phyloP scores from a whole-genome alignment of 2,329 filamentous ascomycete species.

The Fusarium virguliforme region DNA sequence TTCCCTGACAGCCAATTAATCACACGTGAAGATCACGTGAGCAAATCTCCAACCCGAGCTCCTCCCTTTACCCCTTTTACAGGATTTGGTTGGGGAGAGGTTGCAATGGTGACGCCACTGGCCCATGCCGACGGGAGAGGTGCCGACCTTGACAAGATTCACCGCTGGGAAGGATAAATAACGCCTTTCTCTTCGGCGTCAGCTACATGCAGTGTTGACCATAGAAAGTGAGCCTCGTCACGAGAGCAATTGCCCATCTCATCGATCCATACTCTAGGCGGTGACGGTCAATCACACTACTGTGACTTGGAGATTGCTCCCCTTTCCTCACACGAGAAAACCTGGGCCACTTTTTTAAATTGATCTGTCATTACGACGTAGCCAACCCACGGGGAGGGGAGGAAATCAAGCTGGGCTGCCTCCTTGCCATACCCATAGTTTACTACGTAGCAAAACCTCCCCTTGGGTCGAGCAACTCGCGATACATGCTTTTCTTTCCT shows the following conservation, averaged over 20 bases:
- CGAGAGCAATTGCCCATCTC: conserved; percentile 44
- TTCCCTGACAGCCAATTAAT: background rate
- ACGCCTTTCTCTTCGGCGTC: conserved; percentile 12
- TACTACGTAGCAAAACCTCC: background rate
- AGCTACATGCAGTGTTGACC: background rate
- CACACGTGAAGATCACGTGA: conserved; percentile 34
- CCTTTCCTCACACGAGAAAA: conserved; percentile 42
- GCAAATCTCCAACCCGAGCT: conserved; percentile 15
- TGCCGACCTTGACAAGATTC: conserved; percentile 11
- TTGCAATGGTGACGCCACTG: conserved; percentile 40
- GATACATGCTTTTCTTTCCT: background rate
- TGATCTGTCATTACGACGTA: conserved; percentile 36
- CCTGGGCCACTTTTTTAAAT: conserved; percentile 46
- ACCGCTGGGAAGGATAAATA: background rate
- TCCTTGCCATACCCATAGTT: conserved; percentile 3
- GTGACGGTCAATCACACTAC: conserved; percentile 31
- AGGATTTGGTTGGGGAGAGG: conserved; percentile 13
- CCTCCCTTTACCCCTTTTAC: conserved; percentile 27
- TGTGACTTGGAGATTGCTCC: conserved; percentile 36
- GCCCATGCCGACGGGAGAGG: conserved; percentile 2
- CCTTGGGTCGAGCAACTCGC: background rate
- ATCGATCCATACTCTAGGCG: conserved; percentile 25
- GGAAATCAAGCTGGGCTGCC: conserved; percentile 2
- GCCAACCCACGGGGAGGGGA: background rate
- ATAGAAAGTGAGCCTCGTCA: conserved; percentile 31